Base-by-base conservation (phyloP, 148 eudicot species). In the Rhododendron ovatum region DNA sequence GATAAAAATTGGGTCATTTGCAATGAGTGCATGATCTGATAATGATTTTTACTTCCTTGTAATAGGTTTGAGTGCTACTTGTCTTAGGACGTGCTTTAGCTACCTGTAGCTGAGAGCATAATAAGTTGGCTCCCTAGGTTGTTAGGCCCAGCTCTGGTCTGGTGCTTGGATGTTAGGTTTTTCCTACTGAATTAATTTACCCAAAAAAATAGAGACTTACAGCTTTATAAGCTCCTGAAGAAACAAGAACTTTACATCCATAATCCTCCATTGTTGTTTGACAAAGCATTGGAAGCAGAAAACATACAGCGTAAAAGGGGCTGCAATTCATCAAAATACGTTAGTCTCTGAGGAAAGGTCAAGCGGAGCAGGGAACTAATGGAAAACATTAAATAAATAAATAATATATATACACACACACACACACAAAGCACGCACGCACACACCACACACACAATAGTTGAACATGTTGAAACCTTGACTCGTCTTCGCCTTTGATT, bases 241-340 rank as follows among this genome's bases (percentile, higher is more conserved):
- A 93, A 82, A 91, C 95, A 48, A 95, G 51, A 78, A 89, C 59
- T 78, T 83, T 86, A 69, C 93, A 94, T 89, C 96, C 99, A 83
- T 90, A 91, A 81, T 85, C 83, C 84, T 88, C 90, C 95, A 94
- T 93, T 85, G 99, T 96, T 82, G 89, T 89, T 91, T 96, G 99
- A 88, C 98, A 96, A 74, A 96, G 88, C 91, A 96, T 81, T 35
- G 98, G 99, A 88, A 96, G 94, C 94, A 95, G 88, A 89, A 96
- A 96, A 92, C 95, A 92, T 82, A 91, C 81, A 5, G 96, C 91
- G 33, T 81, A 86, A 81, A 92, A 95, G 86, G 99, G 94, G 78
- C 99, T 96, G 94, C 47, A 88, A 90, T 67, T 77, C 48, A 85
- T 63, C 48, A 79, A 83, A 55, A 76, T 20, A 71, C 37, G 35